These are phyloP conservation scores for Alternaria conjuncta DNA, from an alignment of 2,329 filamentous ascomycete genomes.

Conservation along the genomic window DNA sequence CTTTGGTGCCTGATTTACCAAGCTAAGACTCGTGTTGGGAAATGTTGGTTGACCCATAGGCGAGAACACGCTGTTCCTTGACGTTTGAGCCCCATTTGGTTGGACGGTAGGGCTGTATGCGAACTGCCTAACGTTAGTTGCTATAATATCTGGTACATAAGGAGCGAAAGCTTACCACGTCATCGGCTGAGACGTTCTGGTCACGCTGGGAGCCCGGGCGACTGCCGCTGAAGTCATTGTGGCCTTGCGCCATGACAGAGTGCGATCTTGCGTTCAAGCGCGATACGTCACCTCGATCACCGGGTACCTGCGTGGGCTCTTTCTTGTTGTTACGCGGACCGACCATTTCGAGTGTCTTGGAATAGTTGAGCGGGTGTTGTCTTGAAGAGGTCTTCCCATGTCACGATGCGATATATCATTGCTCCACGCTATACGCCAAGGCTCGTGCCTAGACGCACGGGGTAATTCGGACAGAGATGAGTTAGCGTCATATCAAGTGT, in stretches of 20 bases:
- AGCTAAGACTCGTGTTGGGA: not conserved
- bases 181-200: not conserved
- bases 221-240: not conserved
- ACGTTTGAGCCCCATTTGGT: not conserved
- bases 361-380: not conserved
- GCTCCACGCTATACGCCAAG: slow-evolving; percentile 34
- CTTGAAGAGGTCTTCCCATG: not conserved
- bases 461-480: not conserved
- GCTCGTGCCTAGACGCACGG: not conserved
- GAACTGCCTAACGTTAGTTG: not conserved
- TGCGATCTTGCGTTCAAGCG: not conserved
- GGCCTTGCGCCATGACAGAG: not conserved
- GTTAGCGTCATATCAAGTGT: not conserved
- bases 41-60: not conserved
- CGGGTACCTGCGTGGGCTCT: not conserved
- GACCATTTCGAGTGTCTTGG: not conserved
- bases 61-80: not conserved
- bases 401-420: not conserved
- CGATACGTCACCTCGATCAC: not conserved
- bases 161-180: not conserved
- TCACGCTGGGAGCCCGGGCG: not conserved
- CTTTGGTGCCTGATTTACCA: not conserved
- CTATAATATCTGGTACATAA: not conserved
- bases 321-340: not conserved
- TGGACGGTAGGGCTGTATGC: not conserved